Percentiles rank a stretch among this genome's conserved stretches.
Evolutionary conservation across 2,329 filamentous ascomycete genomes (phyloP).

Genomic region (Sordariomycetes sp.): DNA sequence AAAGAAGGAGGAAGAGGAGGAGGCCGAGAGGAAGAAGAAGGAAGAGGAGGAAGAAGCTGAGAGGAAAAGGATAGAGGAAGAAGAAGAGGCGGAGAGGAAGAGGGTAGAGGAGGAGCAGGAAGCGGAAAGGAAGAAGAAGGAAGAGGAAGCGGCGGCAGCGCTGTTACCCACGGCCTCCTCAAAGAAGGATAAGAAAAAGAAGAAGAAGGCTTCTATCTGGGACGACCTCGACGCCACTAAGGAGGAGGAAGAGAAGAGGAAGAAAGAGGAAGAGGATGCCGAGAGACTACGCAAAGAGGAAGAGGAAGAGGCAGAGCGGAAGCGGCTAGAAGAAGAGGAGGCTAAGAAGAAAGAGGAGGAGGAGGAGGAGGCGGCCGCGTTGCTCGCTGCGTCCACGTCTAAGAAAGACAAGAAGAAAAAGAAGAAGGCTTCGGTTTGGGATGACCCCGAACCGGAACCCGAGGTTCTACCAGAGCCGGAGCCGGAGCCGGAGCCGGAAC

Average conservation of each 20-base stretch:
- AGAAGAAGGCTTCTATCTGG: constrained; percentile 13
- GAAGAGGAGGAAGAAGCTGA: constrained; percentile 16
- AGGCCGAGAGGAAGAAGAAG: constrained; percentile 20
- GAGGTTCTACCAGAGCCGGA: constrained; percentile 8
- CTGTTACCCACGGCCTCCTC: neutral
- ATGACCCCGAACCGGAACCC: constrained; percentile 9
- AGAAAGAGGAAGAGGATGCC: constrained; percentile 12
- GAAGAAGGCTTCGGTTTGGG: constrained; percentile 11
- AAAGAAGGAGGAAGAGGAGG: constrained; percentile 20
- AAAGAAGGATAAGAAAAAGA: constrained; percentile 21
- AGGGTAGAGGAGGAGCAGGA: no score
- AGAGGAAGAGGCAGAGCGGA: constrained; percentile 14
- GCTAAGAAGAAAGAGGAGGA: neutral
- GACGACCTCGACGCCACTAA: constrained; percentile 11
- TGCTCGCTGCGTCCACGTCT: neutral
- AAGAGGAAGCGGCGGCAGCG: neutral
- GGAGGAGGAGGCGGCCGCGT: neutral
- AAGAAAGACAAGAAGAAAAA: constrained; percentile 24
- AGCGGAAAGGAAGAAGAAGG: neutral
- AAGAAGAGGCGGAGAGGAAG: constrained; percentile 13
- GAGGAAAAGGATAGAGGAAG: constrained; percentile 8
- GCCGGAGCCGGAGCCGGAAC: constrained; percentile 11
- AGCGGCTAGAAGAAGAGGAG: constrained; percentile 7
- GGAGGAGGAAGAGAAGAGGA: constrained; percentile 17
- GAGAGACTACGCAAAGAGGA: constrained; percentile 4